Evolutionary conservation across 2,329 filamentous ascomycete genomes (phyloP), one percentile per base, ranked within the genome.

Genomic region (Pyricularia sp.): DNA sequence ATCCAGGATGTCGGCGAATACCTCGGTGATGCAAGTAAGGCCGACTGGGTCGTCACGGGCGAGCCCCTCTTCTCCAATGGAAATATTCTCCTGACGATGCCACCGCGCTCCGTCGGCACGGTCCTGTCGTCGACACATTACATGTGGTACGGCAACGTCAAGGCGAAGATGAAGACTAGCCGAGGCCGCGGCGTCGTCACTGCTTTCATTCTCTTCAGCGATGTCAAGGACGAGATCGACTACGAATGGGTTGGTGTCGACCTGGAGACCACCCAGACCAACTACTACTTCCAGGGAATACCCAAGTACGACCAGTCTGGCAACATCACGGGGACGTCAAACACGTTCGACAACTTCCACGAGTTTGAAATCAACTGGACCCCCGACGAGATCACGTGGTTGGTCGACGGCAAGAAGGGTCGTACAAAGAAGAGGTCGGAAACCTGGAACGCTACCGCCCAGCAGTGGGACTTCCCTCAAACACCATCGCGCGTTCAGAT

Each of bases 201-300:
- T 1, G 93, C 92, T 33, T 99, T 99, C 74, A 99, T 99, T 75
- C 81, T 97, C 73, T 86, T 97, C 76, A 93, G 90, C 44, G 93
- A 97, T 72, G 89, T 96, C 72, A 96, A 97, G 82, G 94, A 99
- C 73, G 94, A 99, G 77, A 96, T 99, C 72, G 94, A 99, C 78
- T 97, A 91, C 74, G 94, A 99, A 76, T 97, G 89, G 75, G 84
- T 99, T 65, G 94, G 94, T 69, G 84, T 84, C 60, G 90, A 97
- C 72, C 80, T 96, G 67, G 73, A 80, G 61, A 84, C 82, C 68
- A 90, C 89, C 22, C 93, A 99, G 80, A 94, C 92, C 74, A 99
- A 99, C 80, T 99, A 87, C 81, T 99, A 97, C 78, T 97, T 89
- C 79, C 93, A 97, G 78, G 94, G 94, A 73, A 88, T 97, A 68